Conservation (phyloP, 2,329 filamentous ascomycete genomes). For the Albifimbria verrucaria region DNA sequence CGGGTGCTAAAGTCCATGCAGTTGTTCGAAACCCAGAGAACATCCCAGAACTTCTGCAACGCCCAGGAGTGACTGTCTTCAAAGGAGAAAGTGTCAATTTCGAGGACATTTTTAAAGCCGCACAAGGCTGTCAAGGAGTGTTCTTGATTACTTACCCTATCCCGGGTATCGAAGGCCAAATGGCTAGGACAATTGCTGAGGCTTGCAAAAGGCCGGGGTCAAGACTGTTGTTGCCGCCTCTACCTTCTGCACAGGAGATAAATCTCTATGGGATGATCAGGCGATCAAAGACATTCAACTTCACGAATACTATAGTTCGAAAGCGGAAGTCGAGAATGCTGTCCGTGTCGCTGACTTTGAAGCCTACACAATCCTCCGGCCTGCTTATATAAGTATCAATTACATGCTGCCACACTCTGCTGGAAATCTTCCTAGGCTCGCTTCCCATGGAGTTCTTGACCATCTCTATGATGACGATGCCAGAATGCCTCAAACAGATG, state of each 20-base stretch:
- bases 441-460: conserved; percentile 22
- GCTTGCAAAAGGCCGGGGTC: conserved; percentile 28
- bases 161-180: conserved; percentile 22
- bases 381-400: conserved; percentile 24
- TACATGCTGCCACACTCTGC: conserved; percentile 17
- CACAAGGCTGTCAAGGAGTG: conserved; percentile 28
- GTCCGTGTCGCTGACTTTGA: conserved; percentile 24
- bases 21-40: conserved; percentile 32
- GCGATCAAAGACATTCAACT: conserved; percentile 10
- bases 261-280: conserved; percentile 19
- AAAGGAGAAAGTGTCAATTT: conserved; percentile 30
- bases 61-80: conserved; percentile 27
- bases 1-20: conserved; percentile 31
- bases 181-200: conserved; percentile 27
- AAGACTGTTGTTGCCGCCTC: conserved; percentile 24
- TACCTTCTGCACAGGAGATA: conserved; percentile 13
- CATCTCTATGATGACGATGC: conserved; percentile 16
- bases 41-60: conserved; percentile 18
- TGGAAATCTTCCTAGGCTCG: conserved; percentile 25
- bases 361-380: conserved; percentile 31
- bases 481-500: conserved; percentile 24
- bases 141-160: conserved; percentile 24
- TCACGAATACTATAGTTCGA: conserved; percentile 32
- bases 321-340: conserved; percentile 30
- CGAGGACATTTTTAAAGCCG: conserved; percentile 26